These are phyloP conservation scores for Lagenidium giganteum DNA, from an alignment of 352 stramenopile species.

Conservation along the genomic window DNA sequence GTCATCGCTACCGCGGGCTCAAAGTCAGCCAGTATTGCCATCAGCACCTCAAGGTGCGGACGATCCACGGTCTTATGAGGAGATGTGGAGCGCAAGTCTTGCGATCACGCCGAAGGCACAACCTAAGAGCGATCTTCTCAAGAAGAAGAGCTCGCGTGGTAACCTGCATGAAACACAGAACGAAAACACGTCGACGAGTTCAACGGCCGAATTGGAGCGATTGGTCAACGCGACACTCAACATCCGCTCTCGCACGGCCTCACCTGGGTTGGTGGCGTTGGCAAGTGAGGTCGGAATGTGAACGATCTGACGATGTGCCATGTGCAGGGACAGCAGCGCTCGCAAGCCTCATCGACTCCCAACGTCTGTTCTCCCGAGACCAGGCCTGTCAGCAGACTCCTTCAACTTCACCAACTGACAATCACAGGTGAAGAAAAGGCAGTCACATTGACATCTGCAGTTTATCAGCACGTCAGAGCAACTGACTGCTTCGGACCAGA, in stretches of 20 bases:
- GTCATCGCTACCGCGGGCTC: slow-evolving; percentile 23
- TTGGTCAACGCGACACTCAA: slow-evolving; percentile 25
- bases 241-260: slow-evolving; percentile 13
- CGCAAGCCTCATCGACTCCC: slow-evolving; percentile 33
- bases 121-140: slow-evolving; percentile 7
- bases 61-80: slow-evolving; percentile 33
- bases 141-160: not conserved
- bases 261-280: not conserved
- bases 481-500: slow-evolving; percentile 19
- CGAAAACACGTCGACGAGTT: not conserved
- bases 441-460: too few relatives aligned
- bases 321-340: slow-evolving; percentile 2
- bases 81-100: slow-evolving; percentile 65
- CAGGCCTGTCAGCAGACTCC: slow-evolving; percentile 19
- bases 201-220: slow-evolving; percentile 16
- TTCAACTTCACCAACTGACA: slow-evolving; percentile 35
- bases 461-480: too few relatives aligned
- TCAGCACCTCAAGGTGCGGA: not conserved
- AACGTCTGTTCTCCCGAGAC: slow-evolving; percentile 26
- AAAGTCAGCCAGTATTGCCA: slow-evolving; percentile 31
- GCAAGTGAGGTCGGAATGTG: not conserved
- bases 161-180: slow-evolving; percentile 2
- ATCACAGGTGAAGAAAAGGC: too few relatives aligned
- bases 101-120: too few relatives aligned
- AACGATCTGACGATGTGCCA: too few relatives aligned